These are phyloP conservation scores for Fulvia fulva DNA, from an alignment of 2,329 filamentous ascomycete genomes.

Conservation along the genomic window DNA sequence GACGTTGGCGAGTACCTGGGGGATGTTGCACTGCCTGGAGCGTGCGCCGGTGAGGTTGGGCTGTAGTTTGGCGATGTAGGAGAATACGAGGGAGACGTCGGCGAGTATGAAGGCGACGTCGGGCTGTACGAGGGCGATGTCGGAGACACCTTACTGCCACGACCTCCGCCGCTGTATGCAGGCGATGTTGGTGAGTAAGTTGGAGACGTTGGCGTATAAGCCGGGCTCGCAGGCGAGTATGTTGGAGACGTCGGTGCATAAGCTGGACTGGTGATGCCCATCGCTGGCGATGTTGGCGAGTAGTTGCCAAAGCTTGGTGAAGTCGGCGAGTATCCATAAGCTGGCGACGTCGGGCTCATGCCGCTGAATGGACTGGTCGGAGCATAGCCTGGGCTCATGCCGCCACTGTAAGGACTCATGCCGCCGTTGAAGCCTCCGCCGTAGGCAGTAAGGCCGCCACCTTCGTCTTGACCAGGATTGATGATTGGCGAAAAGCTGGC, in stretches of 20 bases:
- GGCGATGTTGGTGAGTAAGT: slow-evolving; percentile 36
- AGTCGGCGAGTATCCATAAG: slow-evolving; percentile 29
- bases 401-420: slow-evolving; percentile 65
- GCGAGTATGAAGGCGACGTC: slow-evolving; percentile 64
- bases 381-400: slow-evolving; percentile 37
- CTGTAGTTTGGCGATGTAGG: slow-evolving; percentile 54
- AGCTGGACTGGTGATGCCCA: slow-evolving; percentile 53
- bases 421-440: slow-evolving; percentile 59
- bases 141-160: slow-evolving; percentile 32
- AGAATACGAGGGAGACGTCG: slow-evolving; percentile 65
- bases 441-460: slow-evolving; percentile 57
- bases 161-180: slow-evolving; percentile 24
- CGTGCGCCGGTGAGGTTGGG: slow-evolving; percentile 37
- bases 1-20: slow-evolving; percentile 51
- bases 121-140: slow-evolving; percentile 68
- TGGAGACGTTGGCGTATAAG: slow-evolving; percentile 47
- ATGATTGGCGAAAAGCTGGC: slow-evolving; percentile 72
- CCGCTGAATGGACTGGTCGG: slow-evolving; percentile 38
- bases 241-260: slow-evolving; percentile 50
- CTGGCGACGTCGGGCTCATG: slow-evolving; percentile 29
- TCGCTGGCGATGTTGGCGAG: slow-evolving; percentile 43
- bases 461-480: slow-evolving; percentile 55
- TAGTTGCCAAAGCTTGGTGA: slow-evolving; percentile 26
- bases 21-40: slow-evolving; percentile 40
- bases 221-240: slow-evolving; percentile 48